A percentile compares a stretch with the other conserved stretches of the same genome.
These are phyloP conservation scores for Aspergillus neoniger DNA, from an alignment of 2,329 filamentous ascomycete genomes.

Conservation along the genomic window DNA sequence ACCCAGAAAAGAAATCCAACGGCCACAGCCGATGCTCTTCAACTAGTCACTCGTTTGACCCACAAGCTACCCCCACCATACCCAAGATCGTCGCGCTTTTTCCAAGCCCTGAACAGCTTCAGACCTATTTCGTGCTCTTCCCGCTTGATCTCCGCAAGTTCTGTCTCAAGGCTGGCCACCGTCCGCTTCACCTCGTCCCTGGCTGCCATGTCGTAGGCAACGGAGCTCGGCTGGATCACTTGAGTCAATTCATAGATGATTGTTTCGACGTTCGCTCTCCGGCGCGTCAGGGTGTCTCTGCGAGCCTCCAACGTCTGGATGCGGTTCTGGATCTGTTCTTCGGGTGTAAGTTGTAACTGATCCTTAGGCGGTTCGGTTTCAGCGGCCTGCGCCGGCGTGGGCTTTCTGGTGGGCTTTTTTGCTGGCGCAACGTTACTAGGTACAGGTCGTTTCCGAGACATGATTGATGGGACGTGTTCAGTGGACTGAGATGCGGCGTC, in stretches of 20 bases:
- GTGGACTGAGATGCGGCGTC: conserved; percentile 36
- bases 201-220: conserved; percentile 67
- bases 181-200: conserved; percentile 61
- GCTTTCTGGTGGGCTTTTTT: conserved; percentile 44
- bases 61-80: conserved; percentile 63
- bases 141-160: conserved; percentile 71
- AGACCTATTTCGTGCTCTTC: conserved; percentile 79
- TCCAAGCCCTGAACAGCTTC: conserved; percentile 72
- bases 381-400: conserved; percentile 41
- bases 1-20: conserved; percentile 11
- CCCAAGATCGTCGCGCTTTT: conserved; percentile 67
- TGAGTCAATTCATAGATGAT: conserved; percentile 77
- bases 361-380: conserved; percentile 49
- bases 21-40: conserved; percentile 26
- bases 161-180: conserved; percentile 64
- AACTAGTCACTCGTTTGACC: conserved; percentile 75
- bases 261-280: conserved; percentile 69
- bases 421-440: conserved; percentile 32
- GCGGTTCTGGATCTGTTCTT: conserved; percentile 62
- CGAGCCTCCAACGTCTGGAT: conserved; percentile 68
- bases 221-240: conserved; percentile 69
- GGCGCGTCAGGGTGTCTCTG: conserved; percentile 65
- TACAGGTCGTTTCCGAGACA: conserved; percentile 44
- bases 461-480: conserved; percentile 37
- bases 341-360: conserved; percentile 63